phyloP scores from a whole-genome alignment of 2,329 filamentous ascomycete genomes.

The Didymella exigua region DNA sequence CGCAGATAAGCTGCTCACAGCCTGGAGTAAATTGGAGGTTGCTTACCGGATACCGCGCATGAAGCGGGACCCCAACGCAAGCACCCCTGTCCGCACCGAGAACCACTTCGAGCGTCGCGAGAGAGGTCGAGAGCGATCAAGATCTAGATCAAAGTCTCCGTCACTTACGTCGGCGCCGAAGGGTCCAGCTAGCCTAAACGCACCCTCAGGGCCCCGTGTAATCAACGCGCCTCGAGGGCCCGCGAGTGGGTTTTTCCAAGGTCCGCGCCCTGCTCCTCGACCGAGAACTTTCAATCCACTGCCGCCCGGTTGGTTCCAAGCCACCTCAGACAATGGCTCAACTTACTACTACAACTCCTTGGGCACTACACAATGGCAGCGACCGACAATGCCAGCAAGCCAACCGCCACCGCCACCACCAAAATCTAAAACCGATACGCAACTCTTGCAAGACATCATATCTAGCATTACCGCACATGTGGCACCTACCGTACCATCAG shows the following conservation, averaged over 20 bases:
- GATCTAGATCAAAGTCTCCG: slow-evolving; percentile 57
- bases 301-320: slow-evolving; percentile 84
- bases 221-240: slow-evolving; percentile 64
- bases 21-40: slow-evolving; percentile 88
- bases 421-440: slow-evolving; percentile 73
- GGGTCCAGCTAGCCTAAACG: slow-evolving; percentile 46
- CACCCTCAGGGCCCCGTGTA: slow-evolving; percentile 54
- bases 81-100: slow-evolving; percentile 37
- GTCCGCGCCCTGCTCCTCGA: slow-evolving; percentile 53
- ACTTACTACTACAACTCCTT: slow-evolving; percentile 81
- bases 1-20: slow-evolving; percentile 73
- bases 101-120: slow-evolving; percentile 69
- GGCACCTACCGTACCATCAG: slow-evolving; percentile 59
- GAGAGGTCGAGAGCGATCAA: slow-evolving; percentile 54
- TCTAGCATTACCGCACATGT: slow-evolving; percentile 78
- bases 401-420: slow-evolving; percentile 63
- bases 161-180: slow-evolving; percentile 47
- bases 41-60: slow-evolving; percentile 92
- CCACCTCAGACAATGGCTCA: slow-evolving; percentile 69
- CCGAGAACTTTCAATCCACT: slow-evolving; percentile 66
- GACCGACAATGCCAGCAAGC: slow-evolving; percentile 70
- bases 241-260: slow-evolving; percentile 52
- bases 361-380: slow-evolving; percentile 80
- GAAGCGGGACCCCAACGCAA: slow-evolving; percentile 74
- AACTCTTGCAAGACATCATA: slow-evolving; percentile 74